Conservation (phyloP, 345 rosid species). For the Fremontodendron californicum region DNA sequence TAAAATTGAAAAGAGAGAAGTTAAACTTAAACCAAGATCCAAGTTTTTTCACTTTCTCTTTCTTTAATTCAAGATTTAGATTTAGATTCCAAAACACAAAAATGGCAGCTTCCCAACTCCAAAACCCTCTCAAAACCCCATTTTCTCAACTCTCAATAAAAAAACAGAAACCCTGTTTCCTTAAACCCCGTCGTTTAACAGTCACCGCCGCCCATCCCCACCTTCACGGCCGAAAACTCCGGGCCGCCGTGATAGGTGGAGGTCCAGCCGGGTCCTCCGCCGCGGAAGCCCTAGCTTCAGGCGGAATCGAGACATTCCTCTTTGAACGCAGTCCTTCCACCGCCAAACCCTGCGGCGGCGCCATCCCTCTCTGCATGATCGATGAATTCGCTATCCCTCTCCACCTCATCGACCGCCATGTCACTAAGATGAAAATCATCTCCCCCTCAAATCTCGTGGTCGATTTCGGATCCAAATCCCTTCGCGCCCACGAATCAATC, state of each 20-base stretch:
- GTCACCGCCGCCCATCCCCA: constrained; percentile 25
- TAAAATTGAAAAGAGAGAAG: neutral
- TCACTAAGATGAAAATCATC: constrained; percentile 60
- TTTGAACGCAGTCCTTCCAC: constrained; percentile 54
- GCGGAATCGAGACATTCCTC: constrained; percentile 62
- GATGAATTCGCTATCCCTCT: constrained; percentile 62
- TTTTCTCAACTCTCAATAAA: constrained; percentile 16
- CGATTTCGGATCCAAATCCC: constrained; percentile 58
- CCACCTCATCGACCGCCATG: constrained; percentile 58
- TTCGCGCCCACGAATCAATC: constrained; percentile 49
- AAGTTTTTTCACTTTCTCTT: neutral
- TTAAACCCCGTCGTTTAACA: constrained; percentile 6
- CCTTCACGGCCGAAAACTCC: constrained; percentile 43
- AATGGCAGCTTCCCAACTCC: constrained; percentile 28
- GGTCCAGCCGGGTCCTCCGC: constrained; percentile 67
- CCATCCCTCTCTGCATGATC: constrained; percentile 70
- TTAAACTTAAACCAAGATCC: neutral
- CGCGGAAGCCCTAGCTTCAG: constrained; percentile 50
- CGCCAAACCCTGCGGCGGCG: constrained; percentile 75
- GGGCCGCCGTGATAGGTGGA: constrained; percentile 58
- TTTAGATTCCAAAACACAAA: neutral
- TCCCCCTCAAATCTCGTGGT: constrained; percentile 65
- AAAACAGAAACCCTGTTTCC: neutral
- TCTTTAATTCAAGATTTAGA: neutral
- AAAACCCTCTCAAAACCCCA: constrained; percentile 15